Conservation (phyloP, 768 basidiomycete genomes). For the Scleroderma bovista region DNA sequence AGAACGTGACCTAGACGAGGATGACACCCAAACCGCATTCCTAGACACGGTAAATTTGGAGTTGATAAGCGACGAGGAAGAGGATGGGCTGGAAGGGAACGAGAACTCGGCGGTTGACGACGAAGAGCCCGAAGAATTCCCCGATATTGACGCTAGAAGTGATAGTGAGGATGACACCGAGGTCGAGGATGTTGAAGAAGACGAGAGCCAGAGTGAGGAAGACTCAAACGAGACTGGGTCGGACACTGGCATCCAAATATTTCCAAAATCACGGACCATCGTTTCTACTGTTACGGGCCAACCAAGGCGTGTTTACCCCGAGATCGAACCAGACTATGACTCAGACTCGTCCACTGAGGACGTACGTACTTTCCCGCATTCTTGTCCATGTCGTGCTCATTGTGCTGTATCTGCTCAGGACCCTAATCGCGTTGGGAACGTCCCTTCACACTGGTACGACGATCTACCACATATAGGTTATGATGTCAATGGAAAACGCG, state of each 20-base stretch:
- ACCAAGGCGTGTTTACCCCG: constrained; percentile 76
- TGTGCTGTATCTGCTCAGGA: constrained; percentile 42
- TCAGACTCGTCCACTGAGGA: constrained; percentile 92
- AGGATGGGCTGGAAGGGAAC: constrained; percentile 30
- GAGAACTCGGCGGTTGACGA: constrained; percentile 38
- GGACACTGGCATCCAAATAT: constrained; percentile 47
- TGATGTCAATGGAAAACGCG: constrained; percentile 88
- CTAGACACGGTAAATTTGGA: constrained; percentile 48
- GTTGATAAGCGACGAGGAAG: constrained; percentile 73
- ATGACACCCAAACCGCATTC: constrained; percentile 26
- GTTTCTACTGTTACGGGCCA: constrained; percentile 81
- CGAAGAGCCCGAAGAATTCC: constrained; percentile 67
- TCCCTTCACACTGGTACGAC: constrained; percentile 99
- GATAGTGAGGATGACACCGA: constrained; percentile 35
- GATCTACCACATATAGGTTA: constrained; percentile 99
- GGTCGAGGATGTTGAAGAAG: constrained; percentile 28
- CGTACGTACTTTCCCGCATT: constrained; percentile 39
- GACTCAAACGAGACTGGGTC: constrained; percentile 37
- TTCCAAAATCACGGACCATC: constrained; percentile 61
- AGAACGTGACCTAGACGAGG: constrained; percentile 36
- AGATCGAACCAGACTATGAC: constrained; percentile 87
- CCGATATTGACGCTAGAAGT: constrained; percentile 55
- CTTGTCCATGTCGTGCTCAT: not conserved
- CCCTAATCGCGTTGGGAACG: constrained; percentile 91
- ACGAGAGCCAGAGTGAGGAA: constrained; percentile 25